A percentile compares a stretch with the other conserved stretches of the same genome.
phyloP scores from a whole-genome alignment of 2,329 filamentous ascomycete species.

The Arthroderma uncinatum region DNA sequence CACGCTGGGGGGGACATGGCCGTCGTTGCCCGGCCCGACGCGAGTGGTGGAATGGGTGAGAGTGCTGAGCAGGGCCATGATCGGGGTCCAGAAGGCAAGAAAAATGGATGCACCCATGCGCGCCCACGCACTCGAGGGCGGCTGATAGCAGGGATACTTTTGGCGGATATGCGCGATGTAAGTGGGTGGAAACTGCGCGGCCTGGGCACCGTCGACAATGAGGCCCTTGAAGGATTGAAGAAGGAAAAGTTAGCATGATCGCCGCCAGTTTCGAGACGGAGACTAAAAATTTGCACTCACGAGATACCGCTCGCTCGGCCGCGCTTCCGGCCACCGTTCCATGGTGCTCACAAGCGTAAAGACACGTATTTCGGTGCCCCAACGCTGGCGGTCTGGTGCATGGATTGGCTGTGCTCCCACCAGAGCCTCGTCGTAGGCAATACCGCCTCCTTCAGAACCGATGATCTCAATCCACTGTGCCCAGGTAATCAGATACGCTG shows the following conservation, averaged over 20 bases:
- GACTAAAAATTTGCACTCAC: not conserved
- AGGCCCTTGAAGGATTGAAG: not conserved
- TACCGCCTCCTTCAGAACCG: constrained; percentile 18
- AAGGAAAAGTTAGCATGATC: not conserved
- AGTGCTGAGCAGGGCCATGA: constrained; percentile 2
- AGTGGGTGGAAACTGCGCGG: not conserved
- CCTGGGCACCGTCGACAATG: not conserved
- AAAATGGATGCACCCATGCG: constrained; percentile 2
- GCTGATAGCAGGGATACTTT: constrained; percentile 1
- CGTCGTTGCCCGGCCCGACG: not conserved
- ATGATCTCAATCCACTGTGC: constrained; percentile 14
- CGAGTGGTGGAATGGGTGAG: not conserved
- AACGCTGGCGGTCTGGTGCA: not conserved
- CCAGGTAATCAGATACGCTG: constrained; percentile 16
- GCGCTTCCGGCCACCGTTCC: not conserved
- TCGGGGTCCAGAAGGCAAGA: constrained; percentile 4
- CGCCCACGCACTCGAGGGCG: not conserved
- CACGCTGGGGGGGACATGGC: not conserved
- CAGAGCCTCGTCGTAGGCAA: constrained; percentile 10
- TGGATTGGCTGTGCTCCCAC: constrained; percentile 2
- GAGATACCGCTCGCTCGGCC: not conserved
- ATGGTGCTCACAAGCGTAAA: not conserved
- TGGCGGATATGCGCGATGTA: constrained; percentile 2
- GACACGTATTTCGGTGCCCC: not conserved
- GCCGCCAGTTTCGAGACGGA: not conserved